Base-by-base conservation (phyloP, 495 filamentous ascomycete genomes). In the Penicillium cataractarum region DNA sequence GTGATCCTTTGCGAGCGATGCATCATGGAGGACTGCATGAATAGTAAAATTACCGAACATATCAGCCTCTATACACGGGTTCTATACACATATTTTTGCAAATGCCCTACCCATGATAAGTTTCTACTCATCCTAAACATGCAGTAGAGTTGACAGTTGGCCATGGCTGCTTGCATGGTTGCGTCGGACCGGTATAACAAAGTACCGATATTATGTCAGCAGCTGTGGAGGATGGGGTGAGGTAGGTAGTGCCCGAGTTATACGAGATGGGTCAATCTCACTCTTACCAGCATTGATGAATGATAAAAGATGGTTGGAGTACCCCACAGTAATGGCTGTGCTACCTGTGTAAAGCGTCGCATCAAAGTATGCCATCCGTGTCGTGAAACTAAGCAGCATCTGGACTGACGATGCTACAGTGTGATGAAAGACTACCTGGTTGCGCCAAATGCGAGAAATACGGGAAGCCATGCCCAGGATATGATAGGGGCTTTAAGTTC, bases 261-360 rank as follows among this genome's bases (percentile, higher is more conserved):
- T 63, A 66, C 60, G 64, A 66, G 50, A 12, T 55, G n/a, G 2
- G 12, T 9, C 22, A n/a, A 2, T 17, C 24, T 29, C 13, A 29
- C 46, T 27, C 31, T 29, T 26, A 5, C 5, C 33, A 17, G 21
- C 21, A 15, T 33, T 42, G 13, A 40, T 53, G 37, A 19, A 65
- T 61, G 58, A 64, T 51, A 21, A 13, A 65, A 59, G 9, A 72
- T 70, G 67, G 67, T 70, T 2, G 67, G 70, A 13, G 89, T 59
- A 80, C 86, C 51, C 82, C 82, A 55, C 80, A 85, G 58, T 78
- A 90, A 61, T 83, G 85, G 68, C 58, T 92, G 77, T 68, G 87
- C 58, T 3, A 69, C 67, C 3, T 78, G 74, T 57, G 71, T 78
- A 19, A 68, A 73, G 42, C 72, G 72, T 33, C 68, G 75, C 48